Evolutionary conservation across 163 green algal species (phyloP).

Genomic region (Scenedesmus sp.): DNA sequence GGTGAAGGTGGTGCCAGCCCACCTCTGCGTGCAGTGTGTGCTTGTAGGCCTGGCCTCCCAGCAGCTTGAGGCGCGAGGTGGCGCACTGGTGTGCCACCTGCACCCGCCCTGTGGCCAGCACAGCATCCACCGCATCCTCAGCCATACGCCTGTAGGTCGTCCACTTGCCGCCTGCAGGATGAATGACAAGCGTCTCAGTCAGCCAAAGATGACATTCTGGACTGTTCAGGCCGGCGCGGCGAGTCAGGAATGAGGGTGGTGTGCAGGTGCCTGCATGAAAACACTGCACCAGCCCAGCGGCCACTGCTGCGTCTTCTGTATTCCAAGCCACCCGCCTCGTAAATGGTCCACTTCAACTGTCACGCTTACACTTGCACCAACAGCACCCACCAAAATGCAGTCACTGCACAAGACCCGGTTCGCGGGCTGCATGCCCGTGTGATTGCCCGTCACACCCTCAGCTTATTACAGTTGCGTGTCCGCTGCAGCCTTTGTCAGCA

Average conservation of each 20-base stretch:
- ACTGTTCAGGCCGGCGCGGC: too few relatives aligned
- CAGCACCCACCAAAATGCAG: background rate
- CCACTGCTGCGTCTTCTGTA: slow-evolving; percentile 80
- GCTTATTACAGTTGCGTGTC: background rate
- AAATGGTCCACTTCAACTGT: slow-evolving; percentile 99
- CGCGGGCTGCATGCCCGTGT: too few relatives aligned
- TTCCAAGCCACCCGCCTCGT: slow-evolving; percentile 94
- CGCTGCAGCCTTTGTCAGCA: background rate
- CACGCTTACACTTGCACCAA: slow-evolving; percentile 81
- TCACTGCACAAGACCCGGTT: too few relatives aligned
- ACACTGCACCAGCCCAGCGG: slow-evolving; percentile 50
- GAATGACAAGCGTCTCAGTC: too few relatives aligned
- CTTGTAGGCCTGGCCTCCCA: slow-evolving; percentile 66
- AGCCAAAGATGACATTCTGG: background rate
- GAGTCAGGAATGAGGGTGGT: too few relatives aligned
- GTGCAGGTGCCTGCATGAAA: too few relatives aligned
- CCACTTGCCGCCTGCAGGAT: slow-evolving; percentile 94
- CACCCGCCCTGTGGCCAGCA: slow-evolving; percentile 63
- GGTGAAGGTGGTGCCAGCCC: background rate
- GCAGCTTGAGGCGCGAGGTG: slow-evolving; percentile 69
- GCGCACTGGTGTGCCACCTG: slow-evolving; percentile 52
- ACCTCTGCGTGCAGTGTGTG: slow-evolving; percentile 36
- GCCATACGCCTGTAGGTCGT: slow-evolving; percentile 98
- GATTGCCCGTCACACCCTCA: too few relatives aligned
- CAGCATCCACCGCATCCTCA: slow-evolving; percentile 88